Evolutionary conservation across 768 basidiomycete species (phyloP), one percentile per base, ranked within the genome.

Genomic region (Suillus variegatus): DNA sequence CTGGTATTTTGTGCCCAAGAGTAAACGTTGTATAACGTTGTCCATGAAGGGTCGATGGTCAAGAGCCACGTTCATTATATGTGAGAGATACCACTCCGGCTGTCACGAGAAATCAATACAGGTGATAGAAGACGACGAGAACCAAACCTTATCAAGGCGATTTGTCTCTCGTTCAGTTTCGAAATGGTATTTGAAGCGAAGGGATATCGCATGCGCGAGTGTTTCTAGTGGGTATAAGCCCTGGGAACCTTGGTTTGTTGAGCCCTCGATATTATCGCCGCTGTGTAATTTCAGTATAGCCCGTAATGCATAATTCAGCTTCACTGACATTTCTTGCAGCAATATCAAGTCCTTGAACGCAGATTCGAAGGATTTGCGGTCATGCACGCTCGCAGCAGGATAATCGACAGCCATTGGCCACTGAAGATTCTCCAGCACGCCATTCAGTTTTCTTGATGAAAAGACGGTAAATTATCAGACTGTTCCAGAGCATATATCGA

Each of bases 51-150:
- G 76, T 32, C 86, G 83, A 66, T 98, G 95, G 64, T 97, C 93
- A 69, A 95, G 93, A 14, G 87, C 84, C 65, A 91, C 86, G 73
- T 99, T 96, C 57, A 93, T 82, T 28, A 99, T 81, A 74, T 98
- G 93, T 3, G 94, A 90, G 74, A 99, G 93, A 72, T 94, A 98
- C 94, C 96, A 99, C 76, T 99, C 97, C 1, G 97, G 97, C 94
- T 97, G 72, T 28, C 52, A 28, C 62, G 41, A 35, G n/a, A 1
- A 44, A 62, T 55, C 16, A 41, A 44, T 28, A 40, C 35, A 40
- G n/a, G 14, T 32, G 13, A 46, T n/a, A 13, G 61, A 46, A 62
- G 38, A 54, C 62, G 22, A 52, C 6, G 62, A 18, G 16, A 25
- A 51, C 64, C 62, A 2, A 61, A 92, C 95, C 87, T 98, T 99